A percentile compares a stretch with the other conserved stretches of the same genome.
Conservation (phyloP, 805 yeast genomes). For the Ogataea trehaloabstinens region DNA sequence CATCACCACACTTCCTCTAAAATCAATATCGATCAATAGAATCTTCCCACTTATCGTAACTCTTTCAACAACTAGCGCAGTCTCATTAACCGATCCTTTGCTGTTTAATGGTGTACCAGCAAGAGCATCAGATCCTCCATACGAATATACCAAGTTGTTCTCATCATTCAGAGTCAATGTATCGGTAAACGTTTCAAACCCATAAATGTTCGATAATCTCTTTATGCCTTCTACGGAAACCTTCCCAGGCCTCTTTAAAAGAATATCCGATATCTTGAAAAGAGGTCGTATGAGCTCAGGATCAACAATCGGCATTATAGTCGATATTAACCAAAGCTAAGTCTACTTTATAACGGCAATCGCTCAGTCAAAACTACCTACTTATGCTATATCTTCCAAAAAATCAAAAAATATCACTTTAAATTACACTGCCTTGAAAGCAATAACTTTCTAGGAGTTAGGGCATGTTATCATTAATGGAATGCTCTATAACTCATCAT, state of each 20-base stretch:
- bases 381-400: no score
- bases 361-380: no score
- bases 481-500: no score
- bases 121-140: constrained; percentile 12
- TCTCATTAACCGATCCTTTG: background rate
- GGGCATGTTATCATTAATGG: no score
- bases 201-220: constrained; percentile 34
- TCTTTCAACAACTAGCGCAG: constrained; percentile 21
- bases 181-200: constrained; percentile 36
- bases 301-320: constrained; percentile 32
- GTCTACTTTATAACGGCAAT: no score
- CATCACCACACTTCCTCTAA: constrained; percentile 23
- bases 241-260: constrained; percentile 35
- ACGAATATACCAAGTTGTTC: constrained; percentile 31
- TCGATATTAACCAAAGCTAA: no score
- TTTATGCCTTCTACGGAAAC: constrained; percentile 34
- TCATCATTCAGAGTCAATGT: constrained; percentile 34
- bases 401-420: no score
- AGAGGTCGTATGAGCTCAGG: constrained; percentile 33
- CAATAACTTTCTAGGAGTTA: no score
- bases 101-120: constrained; percentile 17
- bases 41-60: constrained; percentile 36
- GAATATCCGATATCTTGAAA: constrained; percentile 31
- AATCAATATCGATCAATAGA: constrained; percentile 37
- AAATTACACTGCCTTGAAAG: no score